Base-by-base conservation (phyloP, 2,329 filamentous ascomycete genomes). In the Ascochyta clinopodiicola region DNA sequence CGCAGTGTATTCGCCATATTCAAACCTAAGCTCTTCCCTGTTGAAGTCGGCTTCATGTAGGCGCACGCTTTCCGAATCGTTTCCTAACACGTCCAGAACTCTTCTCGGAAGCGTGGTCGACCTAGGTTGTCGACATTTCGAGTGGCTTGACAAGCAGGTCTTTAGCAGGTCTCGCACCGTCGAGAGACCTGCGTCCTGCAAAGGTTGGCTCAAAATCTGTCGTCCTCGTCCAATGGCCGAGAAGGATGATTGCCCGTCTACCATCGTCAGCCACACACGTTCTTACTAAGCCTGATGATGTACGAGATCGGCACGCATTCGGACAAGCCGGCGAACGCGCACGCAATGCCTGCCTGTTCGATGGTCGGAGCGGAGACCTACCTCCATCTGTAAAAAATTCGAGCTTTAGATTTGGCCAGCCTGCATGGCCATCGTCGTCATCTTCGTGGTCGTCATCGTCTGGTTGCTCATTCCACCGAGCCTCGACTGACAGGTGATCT, bases 351-450 rank as follows among this genome's bases (percentile, higher is more conserved):
- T 2, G 27, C 24, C 17, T 37, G 22, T 22, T n/a, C n/a, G 19
- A 27, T 38, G 37, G 27, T 37, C 29, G 43, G 43, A 46, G 40
- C 32, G 36, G 25, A 37, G 27, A 49, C 69, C 21, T 71, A 74
- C 72, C 69, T 70, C 64, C 60, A 53, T 74, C 71, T 52, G 71
- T 72, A 40, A 70, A 75, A 51, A 72, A 71, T 45, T 75, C 72
- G 1, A 75, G 60, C 36, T 73, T 74, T 42, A 75, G 62, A 45
- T 75, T 71, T 38, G 72, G 69, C 59, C 70, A 70, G 37, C 61
- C 62, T 21, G 60, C 51, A 39, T 63, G 61, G 19, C 64, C 64
- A 24, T 64, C 62, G 42, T 64, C 62, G 34, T 67, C 59, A 27
- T 59, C 39, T 52, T 53, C 53, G n/a, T 47, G 37, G 12, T 66